These are phyloP conservation scores for Triglochin maritima DNA, from an alignment of 106 monocot genomes.

Conservation along the genomic window DNA sequence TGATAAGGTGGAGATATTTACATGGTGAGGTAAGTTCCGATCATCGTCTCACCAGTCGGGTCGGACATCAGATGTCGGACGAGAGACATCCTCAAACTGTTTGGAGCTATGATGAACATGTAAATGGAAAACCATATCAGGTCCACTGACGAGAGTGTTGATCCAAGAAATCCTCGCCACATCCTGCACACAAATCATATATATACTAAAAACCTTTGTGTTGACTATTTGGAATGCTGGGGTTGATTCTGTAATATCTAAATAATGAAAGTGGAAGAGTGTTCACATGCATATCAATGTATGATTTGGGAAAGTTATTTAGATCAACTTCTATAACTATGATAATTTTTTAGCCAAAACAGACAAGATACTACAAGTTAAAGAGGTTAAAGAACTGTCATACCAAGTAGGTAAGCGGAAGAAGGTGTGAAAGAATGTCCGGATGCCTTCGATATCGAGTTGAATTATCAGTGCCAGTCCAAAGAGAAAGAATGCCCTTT, in stretches of 20 bases:
- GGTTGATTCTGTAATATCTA: no score
- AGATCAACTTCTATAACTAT: no score
- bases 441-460: conserved; percentile 84
- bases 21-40: conserved; percentile 66
- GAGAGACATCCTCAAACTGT: conserved; percentile 70
- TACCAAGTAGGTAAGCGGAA: conserved; percentile 92
- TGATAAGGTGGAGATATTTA: conserved; percentile 12
- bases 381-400: not conserved
- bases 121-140: conserved; percentile 85
- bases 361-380: not conserved
- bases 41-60: conserved; percentile 71
- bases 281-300: no score
- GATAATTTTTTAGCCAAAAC: no score
- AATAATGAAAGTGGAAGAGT: no score
- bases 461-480: conserved; percentile 78
- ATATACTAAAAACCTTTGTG: not conserved
- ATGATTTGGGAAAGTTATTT: no score
- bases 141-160: conserved; percentile 74
- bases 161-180: conserved; percentile 97
- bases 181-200: conserved; percentile 44
- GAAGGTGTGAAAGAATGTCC: conserved; percentile 83
- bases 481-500: conserved; percentile 94
- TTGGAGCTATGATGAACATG: conserved; percentile 89
- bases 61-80: conserved; percentile 83
- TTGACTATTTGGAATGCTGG: no score